Conservation (phyloP, 2,329 filamentous ascomycete species). For the Gliomastix tumulicola region DNA sequence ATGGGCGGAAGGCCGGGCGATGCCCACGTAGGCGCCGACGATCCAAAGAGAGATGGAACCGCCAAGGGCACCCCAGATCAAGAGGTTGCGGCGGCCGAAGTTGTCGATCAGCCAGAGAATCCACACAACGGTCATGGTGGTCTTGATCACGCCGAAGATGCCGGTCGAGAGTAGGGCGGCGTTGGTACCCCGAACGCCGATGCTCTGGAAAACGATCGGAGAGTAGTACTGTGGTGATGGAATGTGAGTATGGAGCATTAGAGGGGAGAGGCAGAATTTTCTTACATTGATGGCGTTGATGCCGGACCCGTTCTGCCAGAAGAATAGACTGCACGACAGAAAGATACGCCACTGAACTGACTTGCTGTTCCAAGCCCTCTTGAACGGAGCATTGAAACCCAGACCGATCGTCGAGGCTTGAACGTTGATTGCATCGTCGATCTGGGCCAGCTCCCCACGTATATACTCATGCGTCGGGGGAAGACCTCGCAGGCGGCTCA, state of each 20-base stretch:
- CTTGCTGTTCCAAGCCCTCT: not conserved
- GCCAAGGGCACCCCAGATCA: constrained; percentile 53
- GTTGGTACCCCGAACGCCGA: constrained; percentile 32
- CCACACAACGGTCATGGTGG: constrained; percentile 55
- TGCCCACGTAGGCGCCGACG: constrained; percentile 47
- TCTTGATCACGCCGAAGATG: constrained; percentile 63
- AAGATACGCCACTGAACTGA: constrained; percentile 45
- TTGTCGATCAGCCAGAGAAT: constrained; percentile 57
- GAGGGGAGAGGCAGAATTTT: too few species aligned
- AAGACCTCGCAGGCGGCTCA: constrained; percentile 49
- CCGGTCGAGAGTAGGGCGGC: constrained; percentile 50
- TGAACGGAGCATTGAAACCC: constrained; percentile 45
- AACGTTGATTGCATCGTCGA: constrained; percentile 27
- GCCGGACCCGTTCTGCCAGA: constrained; percentile 60
- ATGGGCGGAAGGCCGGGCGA: constrained; percentile 18
- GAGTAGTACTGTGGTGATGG: constrained; percentile 52
- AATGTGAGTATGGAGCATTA: too few species aligned
- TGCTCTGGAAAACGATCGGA: constrained; percentile 23
- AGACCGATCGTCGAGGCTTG: constrained; percentile 59
- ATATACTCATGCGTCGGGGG: constrained; percentile 5
- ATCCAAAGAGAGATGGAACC: constrained; percentile 56
- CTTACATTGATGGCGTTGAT: constrained; percentile 3
- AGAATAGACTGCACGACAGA: constrained; percentile 56
- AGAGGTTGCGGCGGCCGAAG: constrained; percentile 31
- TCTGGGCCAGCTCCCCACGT: not conserved